These are phyloP conservation scores for Helianthus tuberosus DNA, from an alignment of 129 eudicot genomes.

Conservation along the genomic window DNA sequence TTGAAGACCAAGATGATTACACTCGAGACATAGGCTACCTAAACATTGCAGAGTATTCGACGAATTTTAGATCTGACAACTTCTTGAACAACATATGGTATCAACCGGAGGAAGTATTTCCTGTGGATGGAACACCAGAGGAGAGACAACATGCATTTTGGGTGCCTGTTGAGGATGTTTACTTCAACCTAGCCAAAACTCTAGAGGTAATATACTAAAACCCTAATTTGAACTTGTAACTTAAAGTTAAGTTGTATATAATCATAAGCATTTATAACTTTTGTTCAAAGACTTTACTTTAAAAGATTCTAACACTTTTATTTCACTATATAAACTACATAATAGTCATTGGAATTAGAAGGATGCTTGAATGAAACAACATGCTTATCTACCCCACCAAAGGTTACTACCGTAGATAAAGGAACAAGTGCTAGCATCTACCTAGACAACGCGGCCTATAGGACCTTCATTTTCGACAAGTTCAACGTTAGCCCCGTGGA, in stretches of 20 bases:
- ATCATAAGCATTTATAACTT: too few relatives aligned
- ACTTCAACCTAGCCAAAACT: slow-evolving; percentile 35
- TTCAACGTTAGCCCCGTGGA: slow-evolving; percentile 47
- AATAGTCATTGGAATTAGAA: slow-evolving; percentile 27
- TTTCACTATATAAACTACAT: neutral
- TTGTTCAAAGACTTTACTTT: neutral
- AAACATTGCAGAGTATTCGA: slow-evolving; percentile 35
- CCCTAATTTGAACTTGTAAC: neutral
- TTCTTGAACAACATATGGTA: slow-evolving; percentile 53
- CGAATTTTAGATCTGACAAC: slow-evolving; percentile 23
- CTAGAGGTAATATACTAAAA: slow-evolving; percentile 42
- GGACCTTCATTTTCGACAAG: slow-evolving; percentile 40
- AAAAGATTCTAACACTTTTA: neutral
- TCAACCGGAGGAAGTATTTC: slow-evolving; percentile 66
- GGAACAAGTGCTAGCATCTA: slow-evolving; percentile 51
- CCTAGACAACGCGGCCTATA: slow-evolving; percentile 56
- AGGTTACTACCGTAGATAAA: slow-evolving; percentile 34
- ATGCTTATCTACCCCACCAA: slow-evolving; percentile 44
- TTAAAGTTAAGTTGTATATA: too few relatives aligned
- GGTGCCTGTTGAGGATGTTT: slow-evolving; percentile 43
- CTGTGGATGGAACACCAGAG: slow-evolving; percentile 51
- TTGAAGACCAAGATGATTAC: slow-evolving; percentile 56
- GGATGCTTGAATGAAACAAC: slow-evolving; percentile 38
- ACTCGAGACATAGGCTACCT: slow-evolving; percentile 48
- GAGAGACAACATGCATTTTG: slow-evolving; percentile 62